These are phyloP conservation scores for Fusarium tupiense DNA, from an alignment of 2,329 filamentous ascomycete genomes.

Conservation along the genomic window DNA sequence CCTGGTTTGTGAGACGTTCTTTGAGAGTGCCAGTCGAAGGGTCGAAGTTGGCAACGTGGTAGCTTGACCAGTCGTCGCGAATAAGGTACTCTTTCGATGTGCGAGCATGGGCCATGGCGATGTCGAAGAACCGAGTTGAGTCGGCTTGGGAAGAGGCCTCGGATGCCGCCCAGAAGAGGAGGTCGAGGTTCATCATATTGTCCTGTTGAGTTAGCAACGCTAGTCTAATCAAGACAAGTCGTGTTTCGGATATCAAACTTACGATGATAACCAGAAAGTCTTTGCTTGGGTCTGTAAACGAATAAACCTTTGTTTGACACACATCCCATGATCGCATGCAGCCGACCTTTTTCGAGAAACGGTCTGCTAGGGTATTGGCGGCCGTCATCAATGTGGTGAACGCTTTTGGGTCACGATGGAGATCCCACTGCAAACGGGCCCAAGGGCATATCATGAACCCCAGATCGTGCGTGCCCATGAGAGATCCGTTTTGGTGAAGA, in stretches of 20 bases:
- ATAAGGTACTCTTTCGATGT: constrained; percentile 53
- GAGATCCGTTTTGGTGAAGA: constrained; percentile 48
- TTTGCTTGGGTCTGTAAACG: constrained; percentile 47
- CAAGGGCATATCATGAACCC: constrained; percentile 56
- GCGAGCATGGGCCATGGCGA: constrained; percentile 52
- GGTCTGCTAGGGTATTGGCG: constrained; percentile 49
- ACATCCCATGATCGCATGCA: constrained; percentile 56
- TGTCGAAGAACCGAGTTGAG: constrained; percentile 38
- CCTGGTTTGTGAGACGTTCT: constrained; percentile 58
- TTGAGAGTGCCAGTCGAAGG: constrained; percentile 51
- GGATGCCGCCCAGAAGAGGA: constrained; percentile 53
- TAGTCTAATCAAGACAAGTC: rapidly evolving
- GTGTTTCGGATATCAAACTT: neutral
- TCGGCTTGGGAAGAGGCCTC: neutral
- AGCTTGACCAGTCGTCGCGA: constrained; percentile 49
- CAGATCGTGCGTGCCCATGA: constrained; percentile 53
- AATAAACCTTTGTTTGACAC: constrained; percentile 52
- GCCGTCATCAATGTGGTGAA: constrained; percentile 48
- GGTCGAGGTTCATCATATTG: constrained; percentile 54
- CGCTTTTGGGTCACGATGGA: constrained; percentile 50
- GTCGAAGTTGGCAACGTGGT: constrained; percentile 59
- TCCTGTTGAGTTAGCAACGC: constrained; percentile 37
- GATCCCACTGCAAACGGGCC: constrained; percentile 51
- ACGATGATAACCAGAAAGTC: constrained; percentile 56
- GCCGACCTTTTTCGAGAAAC: constrained; percentile 48